Conservation (phyloP, 2,329 filamentous ascomycete genomes). For the Diplocarpon rosae region DNA sequence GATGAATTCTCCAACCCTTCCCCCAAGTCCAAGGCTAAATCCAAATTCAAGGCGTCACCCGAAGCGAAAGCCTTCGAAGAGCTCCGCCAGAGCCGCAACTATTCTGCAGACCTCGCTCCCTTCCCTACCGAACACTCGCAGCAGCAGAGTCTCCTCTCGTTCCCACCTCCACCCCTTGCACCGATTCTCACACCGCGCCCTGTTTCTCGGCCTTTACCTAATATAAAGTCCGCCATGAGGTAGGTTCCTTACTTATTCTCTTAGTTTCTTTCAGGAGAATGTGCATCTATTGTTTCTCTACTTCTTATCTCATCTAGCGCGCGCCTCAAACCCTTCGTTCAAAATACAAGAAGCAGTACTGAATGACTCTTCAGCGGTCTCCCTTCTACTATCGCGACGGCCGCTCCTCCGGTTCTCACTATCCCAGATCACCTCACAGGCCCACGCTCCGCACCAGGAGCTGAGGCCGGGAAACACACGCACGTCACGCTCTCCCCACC, state of each 20-base stretch:
- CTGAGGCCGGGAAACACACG: background rate
- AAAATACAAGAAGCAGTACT: too few relatives aligned
- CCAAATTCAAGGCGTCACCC: background rate
- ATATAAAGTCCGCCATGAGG: slow-evolving; percentile 7
- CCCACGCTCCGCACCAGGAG: slow-evolving; percentile 8
- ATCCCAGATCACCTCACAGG: slow-evolving; percentile 14
- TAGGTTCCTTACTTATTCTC: too few relatives aligned
- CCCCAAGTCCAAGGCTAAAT: background rate
- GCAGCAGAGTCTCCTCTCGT: slow-evolving; percentile 6
- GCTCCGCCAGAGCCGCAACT: slow-evolving; percentile 10
- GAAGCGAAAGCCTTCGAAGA: slow-evolving; percentile 5
- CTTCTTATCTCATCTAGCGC: too few relatives aligned
- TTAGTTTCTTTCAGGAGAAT: too few relatives aligned
- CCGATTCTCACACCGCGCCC: slow-evolving; percentile 10
- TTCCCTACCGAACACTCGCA: slow-evolving; percentile 4
- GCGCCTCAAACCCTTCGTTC: too few relatives aligned
- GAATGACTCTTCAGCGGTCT: background rate
- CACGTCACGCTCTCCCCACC: slow-evolving; percentile 4
- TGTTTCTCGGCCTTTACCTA: slow-evolving; percentile 4
- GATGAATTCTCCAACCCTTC: slow-evolving; percentile 14
- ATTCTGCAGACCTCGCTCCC: slow-evolving; percentile 4
- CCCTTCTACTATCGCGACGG: slow-evolving; percentile 2
- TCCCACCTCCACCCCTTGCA: slow-evolving; percentile 5
- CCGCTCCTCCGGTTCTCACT: slow-evolving; percentile 16
- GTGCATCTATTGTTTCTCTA: too few relatives aligned